A percentile compares a stretch with the other conserved stretches of the same genome.
These are phyloP conservation scores for Parasitella parasitica DNA, from an alignment of 371 early-diverging fungal genomes.

Conservation along the genomic window DNA sequence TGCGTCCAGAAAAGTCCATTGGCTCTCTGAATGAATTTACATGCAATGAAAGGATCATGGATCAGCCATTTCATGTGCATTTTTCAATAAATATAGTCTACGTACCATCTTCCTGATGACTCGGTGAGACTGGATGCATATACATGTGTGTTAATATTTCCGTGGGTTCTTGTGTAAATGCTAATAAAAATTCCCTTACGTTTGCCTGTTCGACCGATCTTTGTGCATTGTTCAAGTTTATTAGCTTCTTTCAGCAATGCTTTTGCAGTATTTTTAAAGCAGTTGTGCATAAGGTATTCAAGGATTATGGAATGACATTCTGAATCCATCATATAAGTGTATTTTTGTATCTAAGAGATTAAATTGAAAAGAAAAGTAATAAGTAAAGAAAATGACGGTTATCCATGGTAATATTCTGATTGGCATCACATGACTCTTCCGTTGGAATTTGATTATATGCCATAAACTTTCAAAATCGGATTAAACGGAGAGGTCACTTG, in stretches of 20 bases:
- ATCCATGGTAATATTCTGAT: too few species aligned
- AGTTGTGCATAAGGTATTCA: slow-evolving; percentile 61
- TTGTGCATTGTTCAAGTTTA: slow-evolving; percentile 14
- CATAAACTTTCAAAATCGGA: too few species aligned
- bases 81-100: background rate
- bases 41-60: too few species aligned
- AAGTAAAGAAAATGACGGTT: background rate
- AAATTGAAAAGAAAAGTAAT: background rate
- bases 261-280: slow-evolving; percentile 64
- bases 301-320: slow-evolving; percentile 32
- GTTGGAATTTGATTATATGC: too few species aligned
- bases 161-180: background rate
- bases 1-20: slow-evolving; percentile 41
- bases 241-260: slow-evolving; percentile 53
- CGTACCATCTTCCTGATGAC: background rate
- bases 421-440: too few species aligned
- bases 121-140: background rate
- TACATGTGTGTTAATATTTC: background rate
- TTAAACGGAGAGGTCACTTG: too few species aligned
- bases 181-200: background rate
- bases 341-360: background rate
- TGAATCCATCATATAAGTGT: slow-evolving; percentile 10
- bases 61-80: too few species aligned
- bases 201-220: background rate
- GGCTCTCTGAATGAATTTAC: slow-evolving; percentile 5